Conservation (phyloP, 1,284 basidiomycete species). For the Heterobasidion irregulare region DNA sequence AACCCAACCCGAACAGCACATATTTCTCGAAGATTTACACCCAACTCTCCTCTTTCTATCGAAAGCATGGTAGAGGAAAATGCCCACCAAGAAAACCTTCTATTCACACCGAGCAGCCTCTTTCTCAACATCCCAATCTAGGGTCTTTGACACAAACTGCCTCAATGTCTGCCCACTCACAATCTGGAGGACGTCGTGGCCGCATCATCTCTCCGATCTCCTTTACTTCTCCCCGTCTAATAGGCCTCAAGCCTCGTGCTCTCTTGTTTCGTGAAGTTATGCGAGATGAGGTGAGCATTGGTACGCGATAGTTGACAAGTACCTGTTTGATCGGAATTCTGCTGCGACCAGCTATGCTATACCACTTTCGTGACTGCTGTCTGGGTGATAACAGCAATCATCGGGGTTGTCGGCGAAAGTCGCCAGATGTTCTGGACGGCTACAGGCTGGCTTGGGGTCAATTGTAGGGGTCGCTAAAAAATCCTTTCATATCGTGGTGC, state of each 20-base stretch:
- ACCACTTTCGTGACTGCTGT: constrained; percentile 45
- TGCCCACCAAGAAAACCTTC: constrained; percentile 8
- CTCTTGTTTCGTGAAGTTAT: constrained; percentile 29
- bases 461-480: constrained; percentile 35
- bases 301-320: no score
- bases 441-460: constrained; percentile 43
- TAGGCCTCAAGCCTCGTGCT: constrained; percentile 3
- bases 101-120: constrained; percentile 14
- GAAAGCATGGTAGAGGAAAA: not conserved
- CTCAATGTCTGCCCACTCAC: not conserved
- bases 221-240: not conserved
- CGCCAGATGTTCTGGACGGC: constrained; percentile 34
- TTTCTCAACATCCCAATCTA: constrained; percentile 17
- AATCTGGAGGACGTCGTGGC: constrained; percentile 2
- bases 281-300: constrained; percentile 46
- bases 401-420: constrained; percentile 43
- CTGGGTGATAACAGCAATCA: constrained; percentile 39
- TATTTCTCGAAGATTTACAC: not conserved
- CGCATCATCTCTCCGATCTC: constrained; percentile 11
- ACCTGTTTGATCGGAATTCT: not conserved
- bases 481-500: not conserved
- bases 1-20: not conserved
- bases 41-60: not conserved
- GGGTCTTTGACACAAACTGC: not conserved
- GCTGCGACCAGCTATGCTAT: constrained; percentile 39